Base-by-base conservation (phyloP, 108 stramenopile genomes). In the Parmales sp. region DNA sequence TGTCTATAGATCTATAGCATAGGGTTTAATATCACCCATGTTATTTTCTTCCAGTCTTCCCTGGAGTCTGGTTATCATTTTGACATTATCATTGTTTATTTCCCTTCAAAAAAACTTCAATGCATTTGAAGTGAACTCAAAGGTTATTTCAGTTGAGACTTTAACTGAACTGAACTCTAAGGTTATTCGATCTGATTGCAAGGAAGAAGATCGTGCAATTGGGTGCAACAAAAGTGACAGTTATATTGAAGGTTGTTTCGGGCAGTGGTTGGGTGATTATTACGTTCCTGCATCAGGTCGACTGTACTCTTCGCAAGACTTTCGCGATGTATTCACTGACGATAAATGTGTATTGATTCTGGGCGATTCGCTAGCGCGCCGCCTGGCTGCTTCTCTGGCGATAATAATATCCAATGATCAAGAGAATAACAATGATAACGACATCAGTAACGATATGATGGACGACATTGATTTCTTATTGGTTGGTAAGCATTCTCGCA, bases 161-260 rank as follows among this genome's bases (percentile, higher is more conserved):
- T n/a, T n/a, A n/a, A n/a, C n/a, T n/a, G n/a, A n/a, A n/a, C n/a
- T n/a, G n/a, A n/a, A n/a, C n/a, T n/a, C n/a, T n/a, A n/a, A n/a
- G n/a, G n/a, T n/a, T n/a, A n/a, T n/a, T n/a, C n/a, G n/a, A n/a
- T n/a, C n/a, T n/a, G n/a, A n/a, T n/a, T n/a, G n/a, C n/a, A n/a
- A n/a, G n/a, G n/a, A n/a, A n/a, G n/a, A n/a, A n/a, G n/a, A n/a
- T n/a, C n/a, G n/a, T n/a, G n/a, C n/a, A n/a, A n/a, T n/a, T n/a
- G n/a, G n/a, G n/a, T n/a, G n/a, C n/a, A n/a, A n/a, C n/a, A n/a
- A n/a, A n/a, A n/a, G n/a, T n/a, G n/a, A n/a, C n/a, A n/a, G n/a
- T n/a, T n/a, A n/a, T n/a, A n/a, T n/a, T n/a, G n/a, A 19, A 64
- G 63, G 19, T 63, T 63, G 5, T 63, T 63, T 11, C 60, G 60